Base-by-base conservation (phyloP, 768 basidiomycete species). In the Dacryopinax primogenitus region DNA sequence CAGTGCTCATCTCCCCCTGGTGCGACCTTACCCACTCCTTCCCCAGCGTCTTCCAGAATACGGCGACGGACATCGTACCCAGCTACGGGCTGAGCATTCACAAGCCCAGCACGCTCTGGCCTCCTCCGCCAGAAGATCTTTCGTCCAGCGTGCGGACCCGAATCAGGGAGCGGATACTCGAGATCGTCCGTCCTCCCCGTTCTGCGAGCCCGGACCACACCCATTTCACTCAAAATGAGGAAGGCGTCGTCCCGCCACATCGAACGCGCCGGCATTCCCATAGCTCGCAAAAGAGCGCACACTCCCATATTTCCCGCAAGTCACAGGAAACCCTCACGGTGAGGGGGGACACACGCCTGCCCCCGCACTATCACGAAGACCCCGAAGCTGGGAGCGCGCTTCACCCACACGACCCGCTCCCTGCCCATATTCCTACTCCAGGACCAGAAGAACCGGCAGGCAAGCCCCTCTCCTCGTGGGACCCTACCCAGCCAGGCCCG, bases 1-100 rank as follows among this genome's bases (percentile, higher is more conserved):
- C 85, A 0, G 79, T 95, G 18, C 77, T 97, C 39, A 87, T 97
- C 68, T 93, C 90, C 30, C 96, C 96, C 0, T 97, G 95, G 90
- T 88, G 86, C 13, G 89, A 92, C 74, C 76, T 98, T n/a, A 94
- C 91, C 0, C 96, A 98, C 74, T 93, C 90, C 0, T 97, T 98
- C 74, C 90, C 92, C 0, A 92, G 89, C 70, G 82, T 94, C 51
- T 82, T 90, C 70, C 77, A 80, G 37, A 97, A 98, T 73, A 92
- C 90, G 1, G 79, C 83, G 1, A 92, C 92, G 62, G 92, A 95
- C 70, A 79, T 94, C 36, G 81, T 92, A 62, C 89, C 90, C 2
- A 69, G 76, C n/a, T 86, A 84, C 68, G 90, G 90, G 3, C 86
- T 86, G 0, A 62, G 41, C 47, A 76, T 89, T 63, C 87, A 90